Evolutionary conservation across 441 rosid species (phyloP), one percentile per base, ranked within the genome.

Genomic region (Populus hybrid): DNA sequence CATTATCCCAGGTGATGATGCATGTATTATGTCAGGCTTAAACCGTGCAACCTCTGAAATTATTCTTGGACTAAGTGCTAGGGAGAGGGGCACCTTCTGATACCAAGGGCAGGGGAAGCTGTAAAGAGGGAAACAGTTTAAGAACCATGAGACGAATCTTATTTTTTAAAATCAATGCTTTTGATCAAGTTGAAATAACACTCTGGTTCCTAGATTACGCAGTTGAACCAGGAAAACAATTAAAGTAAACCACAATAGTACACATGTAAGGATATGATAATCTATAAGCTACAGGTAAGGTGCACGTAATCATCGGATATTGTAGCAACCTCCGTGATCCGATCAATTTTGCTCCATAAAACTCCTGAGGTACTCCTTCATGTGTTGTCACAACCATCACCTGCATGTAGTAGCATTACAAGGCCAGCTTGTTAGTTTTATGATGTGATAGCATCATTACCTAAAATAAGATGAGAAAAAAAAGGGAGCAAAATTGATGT

Each of bases 1-100:
- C 99, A 95, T 95, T 75, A 95, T 90, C 59, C 99, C 99, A 26
- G 99, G 99, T 30, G 99, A 95, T 23, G 98, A 92, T 79, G 99
- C 97, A 78, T 95, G 99, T 72, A 95, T 93, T 24, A 95, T 95
- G 81, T 95, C 99, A 50, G 99, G 99, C 86, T 95, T 95, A 83
- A 95, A 95, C 74, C 87, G 84, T n/a, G 98, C 97, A 82, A 95
- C 94, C 87, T 91, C 99, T 20, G 98, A 92, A 80, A 95, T 93
- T 85, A 95, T 95, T 85, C 99, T 90, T 18, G 99, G 99, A 86
- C 98, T 94, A 76, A 95, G 97, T 66, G 99, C 99, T 74, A 95
- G 86, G 10, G 99, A 95, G 70, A 95, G 97, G 10, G 98, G 98
- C 73, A 93, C 99, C 80, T 95, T 95, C 81, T 92, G 95, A 85